A percentile compares a stretch with the other conserved stretches of the same genome.
Conservation (phyloP, 768 basidiomycete genomes). For the Auriscalpium orientale region DNA sequence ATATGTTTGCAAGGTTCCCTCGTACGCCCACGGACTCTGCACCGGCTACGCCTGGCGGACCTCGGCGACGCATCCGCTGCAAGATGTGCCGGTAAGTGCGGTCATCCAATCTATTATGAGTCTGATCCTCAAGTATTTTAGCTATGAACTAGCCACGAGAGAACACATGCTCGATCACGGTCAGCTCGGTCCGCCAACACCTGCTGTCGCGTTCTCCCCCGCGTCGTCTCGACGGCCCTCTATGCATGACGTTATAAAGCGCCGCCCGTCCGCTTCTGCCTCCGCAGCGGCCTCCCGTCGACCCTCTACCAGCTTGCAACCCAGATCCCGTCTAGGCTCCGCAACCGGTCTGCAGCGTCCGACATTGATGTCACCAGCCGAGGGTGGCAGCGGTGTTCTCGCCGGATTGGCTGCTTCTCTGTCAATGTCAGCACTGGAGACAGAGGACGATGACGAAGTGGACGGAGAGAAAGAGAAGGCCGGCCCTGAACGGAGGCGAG, state of each 20-base stretch:
- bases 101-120: neutral
- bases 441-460: constrained; percentile 18
- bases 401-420: constrained; percentile 6
- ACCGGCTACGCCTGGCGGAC: constrained; percentile 52
- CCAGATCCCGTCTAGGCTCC: constrained; percentile 10
- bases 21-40: constrained; percentile 54
- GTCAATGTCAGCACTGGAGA: constrained; percentile 23
- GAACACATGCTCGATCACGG: constrained; percentile 93
- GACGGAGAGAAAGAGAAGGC: constrained; percentile 16
- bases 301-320: constrained; percentile 2
- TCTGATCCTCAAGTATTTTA: constrained; percentile 18
- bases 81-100: constrained; percentile 75
- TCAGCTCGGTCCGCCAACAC: constrained; percentile 64
- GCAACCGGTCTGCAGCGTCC: constrained; percentile 2
- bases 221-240: constrained; percentile 37
- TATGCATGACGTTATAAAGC: constrained; percentile 7
- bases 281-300: constrained; percentile 8
- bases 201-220: constrained; percentile 38
- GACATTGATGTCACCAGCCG: constrained; percentile 2
- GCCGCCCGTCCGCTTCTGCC: constrained; percentile 4
- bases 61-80: constrained; percentile 70
- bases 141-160: constrained; percentile 80
- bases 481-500: neutral
- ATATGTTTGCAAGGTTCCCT: constrained; percentile 75
- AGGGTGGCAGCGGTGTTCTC: constrained; percentile 6